Percentiles rank a stretch among this genome's conserved stretches.
Conservation (phyloP, 257 asterid genomes). For the Nicotiana tabacum region DNA sequence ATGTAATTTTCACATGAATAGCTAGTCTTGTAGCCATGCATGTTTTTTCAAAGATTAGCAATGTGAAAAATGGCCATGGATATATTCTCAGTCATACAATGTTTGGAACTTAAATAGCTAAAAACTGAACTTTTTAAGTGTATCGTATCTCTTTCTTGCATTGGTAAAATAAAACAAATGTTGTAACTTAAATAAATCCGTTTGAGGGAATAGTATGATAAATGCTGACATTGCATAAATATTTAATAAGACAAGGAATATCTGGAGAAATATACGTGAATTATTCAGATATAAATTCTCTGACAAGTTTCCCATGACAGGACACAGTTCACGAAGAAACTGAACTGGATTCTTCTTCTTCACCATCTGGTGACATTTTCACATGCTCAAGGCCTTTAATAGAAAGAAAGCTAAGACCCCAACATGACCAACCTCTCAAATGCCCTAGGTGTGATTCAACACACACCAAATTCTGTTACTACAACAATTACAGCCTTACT, state of each 20-base stretch:
- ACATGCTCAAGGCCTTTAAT: conserved; percentile 61
- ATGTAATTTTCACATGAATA: background rate
- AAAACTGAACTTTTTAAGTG: background rate
- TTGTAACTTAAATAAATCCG: no score
- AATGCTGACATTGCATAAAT: background rate
- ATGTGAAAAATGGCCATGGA: background rate
- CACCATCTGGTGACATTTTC: conserved; percentile 55
- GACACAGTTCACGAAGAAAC: conserved; percentile 59
- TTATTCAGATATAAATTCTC: background rate
- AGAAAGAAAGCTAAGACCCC: conserved; percentile 71
- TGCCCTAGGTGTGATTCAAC: conserved; percentile 95
- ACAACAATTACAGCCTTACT: conserved; percentile 93
- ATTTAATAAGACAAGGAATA: background rate
- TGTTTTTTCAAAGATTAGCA: no score
- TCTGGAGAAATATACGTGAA: background rate
- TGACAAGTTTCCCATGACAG: conserved; percentile 28
- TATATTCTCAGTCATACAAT: background rate
- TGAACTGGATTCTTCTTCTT: conserved; percentile 50
- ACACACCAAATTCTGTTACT: conserved; percentile 90
- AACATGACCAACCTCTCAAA: conserved; percentile 62
- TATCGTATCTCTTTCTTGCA: background rate
- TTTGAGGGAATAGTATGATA: no score
- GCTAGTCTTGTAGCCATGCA: no score
- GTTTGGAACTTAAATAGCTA: background rate
- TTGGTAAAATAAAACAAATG: no score